phyloP scores from a whole-genome alignment of 257 asterid species.

The Ligustrum vulgare region DNA sequence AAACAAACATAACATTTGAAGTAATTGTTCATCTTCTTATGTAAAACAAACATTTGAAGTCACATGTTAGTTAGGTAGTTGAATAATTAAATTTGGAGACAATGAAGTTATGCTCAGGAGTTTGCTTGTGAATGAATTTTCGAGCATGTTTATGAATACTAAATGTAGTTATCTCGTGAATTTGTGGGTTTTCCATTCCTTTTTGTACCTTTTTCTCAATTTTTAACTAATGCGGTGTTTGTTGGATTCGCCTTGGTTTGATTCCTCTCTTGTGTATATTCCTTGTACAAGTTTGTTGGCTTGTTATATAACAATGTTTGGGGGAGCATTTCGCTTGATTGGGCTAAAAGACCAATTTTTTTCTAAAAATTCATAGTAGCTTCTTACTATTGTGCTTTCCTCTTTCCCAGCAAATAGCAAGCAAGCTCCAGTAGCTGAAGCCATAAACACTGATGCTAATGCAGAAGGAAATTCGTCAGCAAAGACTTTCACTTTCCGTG shows the following conservation, averaged over 20 bases:
- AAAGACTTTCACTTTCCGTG: conserved; percentile 30
- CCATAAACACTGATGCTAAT: neutral
- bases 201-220: neutral
- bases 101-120: neutral
- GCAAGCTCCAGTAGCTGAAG: conserved; percentile 14
- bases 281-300: neutral
- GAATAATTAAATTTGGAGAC: neutral
- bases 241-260: neutral
- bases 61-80: neutral
- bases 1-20: no score
- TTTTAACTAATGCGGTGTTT: neutral
- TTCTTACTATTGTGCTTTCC: neutral
- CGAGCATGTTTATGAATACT: neutral
- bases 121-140: neutral
- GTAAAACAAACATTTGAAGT: neutral
- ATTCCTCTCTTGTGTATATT: neutral
- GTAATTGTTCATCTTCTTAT: neutral
- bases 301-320: neutral
- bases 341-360: neutral
- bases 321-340: neutral
- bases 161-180: neutral
- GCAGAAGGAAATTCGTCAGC: neutral
- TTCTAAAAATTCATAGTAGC: neutral
- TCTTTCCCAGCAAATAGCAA: neutral
- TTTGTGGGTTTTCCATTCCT: neutral